These are phyloP conservation scores for Capsicum pubescens DNA, from an alignment of 257 asterid genomes.

Conservation along the genomic window DNA sequence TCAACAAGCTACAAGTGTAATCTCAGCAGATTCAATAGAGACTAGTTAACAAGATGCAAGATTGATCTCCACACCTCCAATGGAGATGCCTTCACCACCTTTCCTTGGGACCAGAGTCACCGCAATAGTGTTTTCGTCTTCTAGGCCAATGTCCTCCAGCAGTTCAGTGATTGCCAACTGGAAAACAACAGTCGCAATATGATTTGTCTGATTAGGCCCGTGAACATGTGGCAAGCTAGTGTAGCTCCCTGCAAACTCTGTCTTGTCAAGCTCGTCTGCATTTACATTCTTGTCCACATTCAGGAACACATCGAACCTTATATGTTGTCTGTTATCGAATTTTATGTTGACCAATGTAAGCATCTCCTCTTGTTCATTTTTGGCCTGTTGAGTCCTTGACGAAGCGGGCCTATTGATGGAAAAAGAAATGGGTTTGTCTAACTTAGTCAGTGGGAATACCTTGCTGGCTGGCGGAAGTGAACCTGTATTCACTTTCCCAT, in stretches of 20 bases:
- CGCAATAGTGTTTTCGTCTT: background rate
- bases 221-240: slow-evolving; percentile 55
- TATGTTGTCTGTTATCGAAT: slow-evolving; percentile 37
- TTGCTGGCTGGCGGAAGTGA: slow-evolving; percentile 4
- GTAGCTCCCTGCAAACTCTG: slow-evolving; percentile 56
- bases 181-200: background rate
- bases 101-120: slow-evolving; percentile 30
- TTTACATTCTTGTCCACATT: slow-evolving; percentile 55
- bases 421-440: slow-evolving; percentile 38
- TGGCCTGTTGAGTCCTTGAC: slow-evolving; percentile 26
- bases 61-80: background rate
- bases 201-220: background rate
- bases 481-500: slow-evolving; percentile 12
- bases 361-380: slow-evolving; percentile 47
- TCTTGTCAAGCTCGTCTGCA: slow-evolving; percentile 43
- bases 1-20: background rate
- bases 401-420: slow-evolving; percentile 40
- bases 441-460: slow-evolving; percentile 44
- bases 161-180: slow-evolving; percentile 22
- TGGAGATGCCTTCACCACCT: background rate
- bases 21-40: slow-evolving; percentile 4
- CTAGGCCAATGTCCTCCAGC: slow-evolving; percentile 2
- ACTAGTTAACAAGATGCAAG: background rate
- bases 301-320: slow-evolving; percentile 57
- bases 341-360: slow-evolving; percentile 40